These are phyloP conservation scores for peach (Prunus persica) DNA, from an alignment of 306 rosid species.

Conservation along the genomic window DNA sequence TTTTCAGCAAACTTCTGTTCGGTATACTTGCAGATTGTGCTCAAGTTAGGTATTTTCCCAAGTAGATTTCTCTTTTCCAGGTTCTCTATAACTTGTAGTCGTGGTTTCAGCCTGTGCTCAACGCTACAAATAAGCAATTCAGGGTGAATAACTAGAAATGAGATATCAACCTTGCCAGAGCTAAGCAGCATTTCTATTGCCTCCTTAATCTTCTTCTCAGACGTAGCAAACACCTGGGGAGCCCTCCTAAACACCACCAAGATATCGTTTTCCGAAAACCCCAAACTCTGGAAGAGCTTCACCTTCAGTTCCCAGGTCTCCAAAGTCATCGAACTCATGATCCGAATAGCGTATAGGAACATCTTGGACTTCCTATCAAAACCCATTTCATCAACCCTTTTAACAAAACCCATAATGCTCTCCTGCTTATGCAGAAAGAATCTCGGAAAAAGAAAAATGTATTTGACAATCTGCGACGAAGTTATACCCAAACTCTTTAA, in stretches of 20 bases:
- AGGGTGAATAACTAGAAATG: conserved; percentile 19
- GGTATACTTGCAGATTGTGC: conserved; percentile 8
- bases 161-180: conserved; percentile 18
- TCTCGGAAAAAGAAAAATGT: conserved; percentile 15
- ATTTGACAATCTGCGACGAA: conserved; percentile 13
- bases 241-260: conserved; percentile 12
- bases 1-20: conserved; percentile 7
- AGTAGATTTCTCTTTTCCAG: conserved; percentile 20
- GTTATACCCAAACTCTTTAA: conserved; percentile 24
- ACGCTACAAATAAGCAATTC: conserved; percentile 26
- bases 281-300: conserved; percentile 29
- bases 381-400: conserved; percentile 32
- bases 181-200: conserved; percentile 14
- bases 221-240: conserved; percentile 26
- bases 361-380: conserved; percentile 29
- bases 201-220: conserved; percentile 27
- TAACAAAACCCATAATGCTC: conserved; percentile 19
- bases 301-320: conserved; percentile 33
- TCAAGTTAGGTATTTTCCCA: conserved; percentile 11
- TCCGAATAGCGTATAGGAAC: conserved; percentile 28
- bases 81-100: conserved; percentile 15
- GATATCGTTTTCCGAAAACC: conserved; percentile 31
- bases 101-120: conserved; percentile 30
- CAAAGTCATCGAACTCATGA: conserved; percentile 23
- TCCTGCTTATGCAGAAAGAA: conserved; percentile 25